Evolutionary conservation across 2,329 filamentous ascomycete species (phyloP).

Genomic region (Escovopsis sp.): DNA sequence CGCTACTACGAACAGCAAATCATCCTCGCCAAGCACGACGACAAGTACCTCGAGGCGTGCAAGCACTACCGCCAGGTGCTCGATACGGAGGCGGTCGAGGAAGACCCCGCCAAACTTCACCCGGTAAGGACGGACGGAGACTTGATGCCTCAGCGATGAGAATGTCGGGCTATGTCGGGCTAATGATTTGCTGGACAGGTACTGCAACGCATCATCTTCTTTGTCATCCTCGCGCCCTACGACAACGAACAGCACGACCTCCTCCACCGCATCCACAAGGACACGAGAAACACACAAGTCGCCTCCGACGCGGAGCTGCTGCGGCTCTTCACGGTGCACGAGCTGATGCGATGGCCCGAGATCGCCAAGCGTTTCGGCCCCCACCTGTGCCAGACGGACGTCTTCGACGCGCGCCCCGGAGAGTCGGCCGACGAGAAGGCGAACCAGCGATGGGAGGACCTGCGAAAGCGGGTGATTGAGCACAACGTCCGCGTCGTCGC

Average conservation of each 20-base stretch:
- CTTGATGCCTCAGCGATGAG: no score
- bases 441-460: conserved; percentile 75
- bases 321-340: conserved; percentile 86
- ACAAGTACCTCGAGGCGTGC: conserved; percentile 94
- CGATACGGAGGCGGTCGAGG: conserved; percentile 88
- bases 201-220: conserved; percentile 92
- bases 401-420: conserved; percentile 58
- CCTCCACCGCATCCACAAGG: conserved; percentile 79
- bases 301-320: conserved; percentile 71
- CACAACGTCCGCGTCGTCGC: conserved; percentile 96
- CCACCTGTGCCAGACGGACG: conserved; percentile 75
- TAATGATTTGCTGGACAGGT: conserved; percentile 36
- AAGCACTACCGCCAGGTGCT: conserved; percentile 96
- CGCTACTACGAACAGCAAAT: conserved; percentile 97
- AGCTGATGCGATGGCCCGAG: conserved; percentile 97
- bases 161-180: no score
- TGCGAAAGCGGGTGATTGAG: conserved; percentile 97
- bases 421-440: conserved; percentile 65
- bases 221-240: conserved; percentile 87
- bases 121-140: conserved; percentile 42
- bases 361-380: conserved; percentile 79
- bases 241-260: conserved; percentile 98
- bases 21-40: conserved; percentile 84
- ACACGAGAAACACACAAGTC: conserved; percentile 66
- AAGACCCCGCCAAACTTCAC: conserved; percentile 72